Evolutionary conservation across 345 rosid genomes (phyloP), one percentile per base, ranked within the genome.

Genomic region (Citrus mangshanensis): DNA sequence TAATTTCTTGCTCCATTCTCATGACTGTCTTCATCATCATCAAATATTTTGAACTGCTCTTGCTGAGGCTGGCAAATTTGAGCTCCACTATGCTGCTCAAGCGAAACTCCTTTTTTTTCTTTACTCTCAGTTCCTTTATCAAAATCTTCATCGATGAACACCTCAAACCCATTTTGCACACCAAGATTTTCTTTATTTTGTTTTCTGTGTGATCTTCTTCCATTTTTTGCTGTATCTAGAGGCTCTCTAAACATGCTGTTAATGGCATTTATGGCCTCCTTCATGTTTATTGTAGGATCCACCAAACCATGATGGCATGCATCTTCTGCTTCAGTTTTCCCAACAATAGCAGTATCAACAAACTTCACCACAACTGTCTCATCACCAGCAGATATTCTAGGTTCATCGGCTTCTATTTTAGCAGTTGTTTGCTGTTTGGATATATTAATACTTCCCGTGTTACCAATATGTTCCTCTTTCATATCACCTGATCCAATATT

Each of bases 161-260:
- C 91, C 75, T 78, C 73, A 77, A 88, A 87, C 34, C 89, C 87
- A 30, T n/a, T 74, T 71, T 85, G 82, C 70, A 74, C 63, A 58
- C 67, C 67, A 71, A 28, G 73, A 74, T 86, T 75, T 84, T 87
- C 91, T 79, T 86, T 82, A 70, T 70, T 65, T 65, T 77, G 86
- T 28, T 77, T 84, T 78, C 82, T 81, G 9, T 70, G 83, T 74
- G 87, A 83, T 74, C 83, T 87, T 80, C 89, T 88, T 60, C 87
- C 77, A 32, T 80, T 56, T 72, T 93, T 86, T 83, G 85, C 89
- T 72, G 83, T 77, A 81, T 91, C 98, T 46, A 93, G 74, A 72
- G 98, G 99, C 87, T 95, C 93, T 69, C 86, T 77, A 84, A 93
- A 93, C 99, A 93, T 91, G 89, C 82, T 83, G 76, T 92, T 91